Evolutionary conservation across 2,329 filamentous ascomycete species (phyloP), one percentile per base, ranked within the genome.

Genomic region (Mycosphaerelloides madeirae): DNA sequence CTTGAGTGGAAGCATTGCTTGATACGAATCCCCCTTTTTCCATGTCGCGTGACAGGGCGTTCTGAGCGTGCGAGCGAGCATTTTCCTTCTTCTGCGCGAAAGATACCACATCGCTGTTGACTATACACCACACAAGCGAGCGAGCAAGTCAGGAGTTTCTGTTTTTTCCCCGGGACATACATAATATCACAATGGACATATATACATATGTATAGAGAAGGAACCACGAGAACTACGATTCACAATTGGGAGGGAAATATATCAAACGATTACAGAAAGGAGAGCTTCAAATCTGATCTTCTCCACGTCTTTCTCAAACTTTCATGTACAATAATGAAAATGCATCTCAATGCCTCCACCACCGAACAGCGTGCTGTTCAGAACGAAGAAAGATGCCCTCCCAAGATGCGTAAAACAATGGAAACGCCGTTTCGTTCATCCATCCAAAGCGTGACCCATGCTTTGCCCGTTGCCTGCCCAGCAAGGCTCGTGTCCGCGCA

Each of bases 1-100:
- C 46, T 46, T 61, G 34, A 54, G 56, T 5, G 41, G 44, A 6
- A 57, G 50, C 36, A 62, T 63, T 44, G 39, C 42, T 14, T 49
- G 39, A 32, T 15, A 14, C 18, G 19, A 6, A 6, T 25, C 16
- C 38, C 15, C 22, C 5, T 18, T 31, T 41, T 40, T 22, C 38
- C 11, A 14, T 14, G 36, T 35, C 34, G 25, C 33, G 12, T 18
- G 6, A 20, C 5, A 9, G 9, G 22, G 22, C 22, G 22, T 25
- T 6, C 22, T 25, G 22, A 25, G 22, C 22, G n/a, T n/a, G n/a
- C n/a, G 22, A 25, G 22, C 22, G 22, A 25, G 22, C 22, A 25
- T 9, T 6, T 25, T 9, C 5, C 22, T 25, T 25, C 22, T 25
- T 25, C 22, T 9, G 22, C 22, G 22, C 5, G 22, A 25, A 5